phyloP scores from a whole-genome alignment of 306 rosid species.

The Trifolium fragiferum region DNA sequence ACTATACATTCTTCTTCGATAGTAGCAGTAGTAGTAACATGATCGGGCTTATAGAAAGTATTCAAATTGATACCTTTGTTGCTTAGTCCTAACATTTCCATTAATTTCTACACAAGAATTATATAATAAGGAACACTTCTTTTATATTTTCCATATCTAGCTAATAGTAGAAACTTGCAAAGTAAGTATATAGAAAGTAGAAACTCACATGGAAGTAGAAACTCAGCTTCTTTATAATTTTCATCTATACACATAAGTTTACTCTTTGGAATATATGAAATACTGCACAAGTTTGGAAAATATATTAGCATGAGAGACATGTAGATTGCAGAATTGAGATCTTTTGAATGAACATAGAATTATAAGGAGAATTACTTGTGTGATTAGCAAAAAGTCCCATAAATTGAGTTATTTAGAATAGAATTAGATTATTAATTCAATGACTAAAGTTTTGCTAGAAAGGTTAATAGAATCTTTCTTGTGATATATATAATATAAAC shows the following conservation, averaged over 20 bases:
- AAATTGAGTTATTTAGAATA: conserved; percentile 21
- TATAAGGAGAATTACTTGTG: not conserved
- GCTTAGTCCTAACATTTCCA: not conserved
- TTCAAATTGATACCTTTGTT: not conserved
- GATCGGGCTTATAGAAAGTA: not conserved
- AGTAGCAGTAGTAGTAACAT: not conserved
- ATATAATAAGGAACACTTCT: too few relatives aligned
- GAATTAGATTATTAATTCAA: conserved; percentile 1
- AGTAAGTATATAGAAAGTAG: not conserved
- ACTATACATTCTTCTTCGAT: not conserved
- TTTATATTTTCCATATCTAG: too few relatives aligned
- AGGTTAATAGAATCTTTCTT: conserved; percentile 4
- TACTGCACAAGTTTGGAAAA: conserved; percentile 28
- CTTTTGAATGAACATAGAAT: conserved; percentile 44
- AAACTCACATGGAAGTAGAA: conserved; percentile 35
- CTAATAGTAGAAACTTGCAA: not conserved
- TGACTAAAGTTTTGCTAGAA: not conserved
- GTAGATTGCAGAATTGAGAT: conserved; percentile 27
- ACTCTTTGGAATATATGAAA: conserved; percentile 8
- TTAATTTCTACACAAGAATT: conserved; percentile 6
- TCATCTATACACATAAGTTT: not conserved
- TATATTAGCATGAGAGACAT: conserved; percentile 27
- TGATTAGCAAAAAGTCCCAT: conserved; percentile 32
- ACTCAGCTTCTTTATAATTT: conserved; percentile 12
- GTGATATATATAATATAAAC: not conserved